Percentiles rank a stretch among this genome's conserved stretches.
These are phyloP conservation scores for Heritiera littoralis DNA, from an alignment of 345 rosid species.

Conservation along the genomic window DNA sequence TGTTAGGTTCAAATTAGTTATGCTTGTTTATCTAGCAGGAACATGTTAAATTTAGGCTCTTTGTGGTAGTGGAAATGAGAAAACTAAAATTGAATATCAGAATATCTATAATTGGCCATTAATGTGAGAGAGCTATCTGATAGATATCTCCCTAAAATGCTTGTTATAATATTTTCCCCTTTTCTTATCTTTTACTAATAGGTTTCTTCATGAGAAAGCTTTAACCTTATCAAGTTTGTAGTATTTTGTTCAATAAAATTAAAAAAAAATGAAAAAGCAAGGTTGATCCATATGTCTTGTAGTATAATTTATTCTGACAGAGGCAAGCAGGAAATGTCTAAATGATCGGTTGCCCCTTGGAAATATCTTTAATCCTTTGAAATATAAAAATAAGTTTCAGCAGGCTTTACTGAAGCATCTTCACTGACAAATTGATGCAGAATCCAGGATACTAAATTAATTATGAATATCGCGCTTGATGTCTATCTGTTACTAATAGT, in stretches of 20 bases:
- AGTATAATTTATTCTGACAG: neutral
- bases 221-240: neutral
- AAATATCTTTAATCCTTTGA: neutral
- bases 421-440: slow-evolving; percentile 8
- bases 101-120: neutral
- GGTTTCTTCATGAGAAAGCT: neutral
- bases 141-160: neutral
- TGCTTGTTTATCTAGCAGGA: neutral
- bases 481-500: neutral
- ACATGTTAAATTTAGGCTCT: neutral
- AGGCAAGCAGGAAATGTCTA: neutral
- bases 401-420: slow-evolving; percentile 23
- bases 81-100: neutral
- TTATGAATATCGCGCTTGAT: neutral
- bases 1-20: neutral
- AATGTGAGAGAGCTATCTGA: neutral
- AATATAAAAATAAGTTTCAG: neutral
- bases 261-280: neutral
- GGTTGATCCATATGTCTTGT: neutral
- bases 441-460: neutral
- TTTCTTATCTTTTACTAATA: neutral
- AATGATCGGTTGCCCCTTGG: neutral
- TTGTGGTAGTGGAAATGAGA: neutral
- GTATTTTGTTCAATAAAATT: too few species aligned
- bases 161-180: neutral